These are phyloP conservation scores for Cercospora brassicicola DNA, from an alignment of 2,329 filamentous ascomycete genomes.

Conservation along the genomic window DNA sequence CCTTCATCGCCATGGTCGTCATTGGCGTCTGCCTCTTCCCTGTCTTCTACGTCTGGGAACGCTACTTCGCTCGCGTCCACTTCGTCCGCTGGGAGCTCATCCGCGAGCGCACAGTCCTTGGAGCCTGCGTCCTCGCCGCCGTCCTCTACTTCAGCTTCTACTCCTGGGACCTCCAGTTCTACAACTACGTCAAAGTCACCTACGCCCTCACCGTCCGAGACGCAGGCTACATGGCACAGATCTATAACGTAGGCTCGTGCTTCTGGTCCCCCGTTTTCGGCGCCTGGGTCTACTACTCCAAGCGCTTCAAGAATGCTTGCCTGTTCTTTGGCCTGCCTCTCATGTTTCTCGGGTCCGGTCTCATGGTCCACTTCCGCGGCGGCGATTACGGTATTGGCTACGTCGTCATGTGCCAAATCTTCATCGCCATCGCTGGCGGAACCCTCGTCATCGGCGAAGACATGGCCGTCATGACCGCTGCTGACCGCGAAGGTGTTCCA, in stretches of 20 bases:
- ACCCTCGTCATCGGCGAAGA: conserved; percentile 58
- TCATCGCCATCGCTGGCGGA: conserved; percentile 56
- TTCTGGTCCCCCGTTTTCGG: conserved; percentile 51
- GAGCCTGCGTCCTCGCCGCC: conserved; percentile 45
- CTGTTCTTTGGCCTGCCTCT: conserved; percentile 40
- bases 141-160: conserved; percentile 52
- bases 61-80: conserved; percentile 55
- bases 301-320: conserved; percentile 52
- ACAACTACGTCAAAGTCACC: conserved; percentile 50
- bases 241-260: conserved; percentile 44
- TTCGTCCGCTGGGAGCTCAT: conserved; percentile 59
- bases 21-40: conserved; percentile 35
- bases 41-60: conserved; percentile 59
- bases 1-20: conserved; percentile 44
- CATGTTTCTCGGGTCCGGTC: conserved; percentile 37
- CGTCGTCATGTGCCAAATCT: conserved; percentile 57
- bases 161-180: conserved; percentile 45
- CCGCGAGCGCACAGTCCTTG: conserved; percentile 52
- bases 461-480: conserved; percentile 56
- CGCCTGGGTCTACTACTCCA: conserved; percentile 49
- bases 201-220: conserved; percentile 42
- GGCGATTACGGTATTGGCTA: conserved; percentile 49
- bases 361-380: conserved; percentile 42
- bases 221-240: conserved; percentile 37
- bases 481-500: conserved; percentile 38